phyloP scores from a whole-genome alignment of 352 stramenopile species.

The Phytopythium delawarense region DNA sequence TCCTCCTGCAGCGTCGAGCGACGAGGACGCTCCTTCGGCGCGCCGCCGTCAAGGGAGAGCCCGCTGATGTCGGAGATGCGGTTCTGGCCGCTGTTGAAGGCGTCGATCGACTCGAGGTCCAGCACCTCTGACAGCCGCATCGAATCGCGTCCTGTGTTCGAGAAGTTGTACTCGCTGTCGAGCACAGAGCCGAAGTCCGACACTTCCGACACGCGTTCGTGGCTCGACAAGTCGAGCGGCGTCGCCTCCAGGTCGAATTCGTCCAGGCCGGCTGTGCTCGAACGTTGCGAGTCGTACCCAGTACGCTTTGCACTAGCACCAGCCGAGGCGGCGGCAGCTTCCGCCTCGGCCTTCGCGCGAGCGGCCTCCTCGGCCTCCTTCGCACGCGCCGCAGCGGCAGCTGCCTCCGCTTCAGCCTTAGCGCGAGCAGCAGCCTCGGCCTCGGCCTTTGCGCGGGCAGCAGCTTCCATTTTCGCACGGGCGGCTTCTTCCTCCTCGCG shows the following conservation, averaged over 20 bases:
- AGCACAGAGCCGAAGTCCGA: conserved; percentile 63
- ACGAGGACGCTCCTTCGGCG: conserved; percentile 14
- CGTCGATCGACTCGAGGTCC: conserved; percentile 59
- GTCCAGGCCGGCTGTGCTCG: conserved; percentile 43
- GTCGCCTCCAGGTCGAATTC: conserved; percentile 68
- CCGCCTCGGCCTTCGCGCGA: conserved; percentile 17
- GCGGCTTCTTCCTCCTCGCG: conserved; percentile 25
- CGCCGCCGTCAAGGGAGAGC: conserved; percentile 39
- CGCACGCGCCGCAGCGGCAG: conserved; percentile 12
- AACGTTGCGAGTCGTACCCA: conserved; percentile 23
- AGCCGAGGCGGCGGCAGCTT: conserved; percentile 25
- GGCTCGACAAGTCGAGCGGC: conserved; percentile 23
- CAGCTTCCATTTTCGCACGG: conserved; percentile 5
- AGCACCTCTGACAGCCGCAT: conserved; percentile 76
- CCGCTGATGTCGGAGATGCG: conserved; percentile 56
- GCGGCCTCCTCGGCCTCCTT: conserved; percentile 17
- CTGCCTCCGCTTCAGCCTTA: conserved; percentile 27
- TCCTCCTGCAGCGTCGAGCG: conserved; percentile 17
- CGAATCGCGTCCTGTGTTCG: conserved; percentile 58
- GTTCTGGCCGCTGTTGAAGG: conserved; percentile 29
- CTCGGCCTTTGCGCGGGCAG: conserved; percentile 14
- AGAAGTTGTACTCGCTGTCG: conserved; percentile 54
- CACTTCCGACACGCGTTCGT: conserved; percentile 56
- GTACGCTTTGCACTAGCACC: conserved; percentile 9
- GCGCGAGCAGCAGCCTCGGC: conserved; percentile 33